phyloP scores from a whole-genome alignment of 768 basidiomycete genomes.

The Rhodotorula taiwanensis region DNA sequence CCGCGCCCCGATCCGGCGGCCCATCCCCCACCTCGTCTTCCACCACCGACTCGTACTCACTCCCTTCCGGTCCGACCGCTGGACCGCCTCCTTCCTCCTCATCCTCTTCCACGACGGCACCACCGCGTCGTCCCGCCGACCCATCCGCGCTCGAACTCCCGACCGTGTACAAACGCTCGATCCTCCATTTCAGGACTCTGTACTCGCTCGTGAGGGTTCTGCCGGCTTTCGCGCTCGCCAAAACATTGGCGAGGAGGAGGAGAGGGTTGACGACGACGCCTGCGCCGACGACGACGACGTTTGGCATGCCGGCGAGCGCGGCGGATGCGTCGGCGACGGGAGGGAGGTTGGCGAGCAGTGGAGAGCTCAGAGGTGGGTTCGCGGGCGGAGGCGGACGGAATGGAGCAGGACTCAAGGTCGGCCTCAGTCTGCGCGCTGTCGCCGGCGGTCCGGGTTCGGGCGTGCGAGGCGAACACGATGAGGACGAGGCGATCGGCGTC shows the following conservation, averaged over 20 bases:
- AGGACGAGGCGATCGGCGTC: background rate
- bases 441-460: background rate
- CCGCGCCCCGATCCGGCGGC: background rate
- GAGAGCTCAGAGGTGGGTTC: too few species aligned
- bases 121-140: too few species aligned
- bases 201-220: constrained; percentile 33
- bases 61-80: too few species aligned
- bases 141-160: constrained; percentile 25
- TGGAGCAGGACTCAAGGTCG: constrained; percentile 9
- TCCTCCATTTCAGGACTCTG: constrained; percentile 37
- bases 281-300: too few species aligned
- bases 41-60: background rate
- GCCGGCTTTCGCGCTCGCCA: constrained; percentile 26
- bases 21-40: constrained; percentile 11
- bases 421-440: too few species aligned
- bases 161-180: constrained; percentile 39
- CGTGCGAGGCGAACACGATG: background rate
- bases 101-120: too few species aligned
- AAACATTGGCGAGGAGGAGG: constrained; percentile 5
- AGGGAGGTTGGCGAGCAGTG: background rate
- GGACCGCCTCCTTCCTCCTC: too few species aligned
- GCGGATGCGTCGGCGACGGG: background rate
- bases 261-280: too few species aligned
- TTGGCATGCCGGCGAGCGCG: too few species aligned
- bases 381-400: too few species aligned